Base-by-base conservation (phyloP, 164 flowering plant species). In the Tinospora cordifolia region DNA sequence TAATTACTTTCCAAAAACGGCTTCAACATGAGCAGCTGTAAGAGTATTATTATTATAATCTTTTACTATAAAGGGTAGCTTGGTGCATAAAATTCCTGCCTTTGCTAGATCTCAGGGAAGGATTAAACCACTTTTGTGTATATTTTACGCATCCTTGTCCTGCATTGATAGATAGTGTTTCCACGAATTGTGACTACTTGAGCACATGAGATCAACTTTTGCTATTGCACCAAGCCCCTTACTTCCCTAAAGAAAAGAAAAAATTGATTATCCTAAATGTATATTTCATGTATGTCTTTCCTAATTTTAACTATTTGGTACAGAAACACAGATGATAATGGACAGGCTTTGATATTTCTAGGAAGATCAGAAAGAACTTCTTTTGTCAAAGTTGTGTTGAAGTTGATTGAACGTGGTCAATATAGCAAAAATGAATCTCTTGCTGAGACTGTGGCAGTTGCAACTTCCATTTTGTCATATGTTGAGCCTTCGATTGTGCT, bases 401-500 rank as follows among this genome's bases (percentile, higher is more conserved):
- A 87, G 84, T 79, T 95, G 67, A 87, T 92, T 77, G 95, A 90
- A 73, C 96, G 99, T 76, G 99, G 98, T 54, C 99, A 95, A 76
- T 92, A 95, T 71, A 95, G 99, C 87, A 95, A 95, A 81, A 86
- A 86, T 75, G 96, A 89, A 57, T 85, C 87, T 77, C 95, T 95
- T 68, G 82, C 99, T 40, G 96, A 88, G 84, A 92, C 98, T 59
- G 98, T 90, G 78, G 97, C 99, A 63, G 83, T 89, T 65, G 92
- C 97, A 71, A 89, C 92, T 64, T 88, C 99, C 63, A 77, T 90
- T 67, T 84, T 95, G 82, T 89, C 99, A 62, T 95, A 86, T 85
- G 89, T 90, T 59, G 99, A 90, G 74, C 98, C 99, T 59, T 79
- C 89, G 64, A 62, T 92, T 75, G 96, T 92, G 75, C 89, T 95